Percentiles rank a stretch among this genome's conserved stretches.
Conservation (phyloP, 306 rosid species). For the Albizia julibrissin region DNA sequence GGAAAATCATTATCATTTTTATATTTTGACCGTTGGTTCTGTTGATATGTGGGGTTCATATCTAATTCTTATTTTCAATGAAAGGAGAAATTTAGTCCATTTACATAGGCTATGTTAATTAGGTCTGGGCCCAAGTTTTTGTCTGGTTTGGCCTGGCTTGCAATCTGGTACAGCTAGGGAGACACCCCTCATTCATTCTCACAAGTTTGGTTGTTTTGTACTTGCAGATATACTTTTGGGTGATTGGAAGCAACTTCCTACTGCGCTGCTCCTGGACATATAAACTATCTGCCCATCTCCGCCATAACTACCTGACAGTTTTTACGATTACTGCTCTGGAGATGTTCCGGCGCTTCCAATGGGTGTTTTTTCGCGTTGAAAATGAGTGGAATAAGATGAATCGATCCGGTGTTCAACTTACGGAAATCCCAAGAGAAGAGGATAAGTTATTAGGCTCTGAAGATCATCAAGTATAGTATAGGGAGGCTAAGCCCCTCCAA, state of each 20-base stretch:
- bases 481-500: slow-evolving; percentile 33
- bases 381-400: slow-evolving; percentile 86
- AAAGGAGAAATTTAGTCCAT: not conserved
- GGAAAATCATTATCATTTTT: not conserved
- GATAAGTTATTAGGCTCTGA: slow-evolving; percentile 65
- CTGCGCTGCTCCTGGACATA: slow-evolving; percentile 94
- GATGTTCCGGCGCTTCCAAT: slow-evolving; percentile 91
- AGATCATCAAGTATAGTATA: slow-evolving; percentile 73
- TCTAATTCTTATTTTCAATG: not conserved
- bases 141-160: not conserved
- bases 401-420: slow-evolving; percentile 62
- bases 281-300: slow-evolving; percentile 93
- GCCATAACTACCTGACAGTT: slow-evolving; percentile 90
- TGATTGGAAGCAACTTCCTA: slow-evolving; percentile 79
- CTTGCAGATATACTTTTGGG: slow-evolving; percentile 87
- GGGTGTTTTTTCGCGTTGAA: slow-evolving; percentile 95
- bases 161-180: not conserved
- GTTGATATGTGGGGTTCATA: not conserved
- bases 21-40: not conserved
- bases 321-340: slow-evolving; percentile 74
- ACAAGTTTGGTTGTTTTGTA: slow-evolving; percentile 16
- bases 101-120: not conserved
- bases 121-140: not conserved
- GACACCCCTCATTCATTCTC: not conserved
- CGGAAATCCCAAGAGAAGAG: slow-evolving; percentile 70